A percentile compares a stretch with the other conserved stretches of the same genome.
phyloP scores from a whole-genome alignment of 345 rosid species.

The Moricandia arvensis region DNA sequence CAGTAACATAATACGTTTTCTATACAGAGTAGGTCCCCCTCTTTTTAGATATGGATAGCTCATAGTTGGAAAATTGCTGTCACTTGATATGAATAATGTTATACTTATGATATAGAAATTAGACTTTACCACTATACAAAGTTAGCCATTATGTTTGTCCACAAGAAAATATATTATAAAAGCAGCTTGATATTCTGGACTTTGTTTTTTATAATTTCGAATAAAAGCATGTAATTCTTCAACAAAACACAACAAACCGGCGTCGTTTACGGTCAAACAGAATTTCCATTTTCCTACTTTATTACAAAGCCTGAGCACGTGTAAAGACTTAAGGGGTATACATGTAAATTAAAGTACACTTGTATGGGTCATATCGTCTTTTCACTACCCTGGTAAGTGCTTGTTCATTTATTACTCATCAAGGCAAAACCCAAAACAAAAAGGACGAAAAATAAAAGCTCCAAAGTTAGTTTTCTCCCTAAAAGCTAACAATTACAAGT shows the following conservation, averaged over 20 bases:
- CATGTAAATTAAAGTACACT: slow-evolving; percentile 14
- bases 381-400: slow-evolving; percentile 15
- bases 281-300: slow-evolving; percentile 27
- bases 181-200: slow-evolving; percentile 27
- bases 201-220: neutral
- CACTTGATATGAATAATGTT: neutral
- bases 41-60: slow-evolving; percentile 21
- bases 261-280: slow-evolving; percentile 17
- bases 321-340: slow-evolving; percentile 38
- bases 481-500: neutral
- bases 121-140: neutral
- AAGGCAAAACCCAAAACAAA: neutral
- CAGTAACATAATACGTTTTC: slow-evolving; percentile 5
- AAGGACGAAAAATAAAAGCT: slow-evolving; percentile 9
- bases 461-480: slow-evolving; percentile 19
- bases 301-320: slow-evolving; percentile 45
- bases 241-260: neutral
- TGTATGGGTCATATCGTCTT: slow-evolving; percentile 27
- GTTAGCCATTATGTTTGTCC: neutral
- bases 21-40: neutral
- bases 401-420: slow-evolving; percentile 35
- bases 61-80: slow-evolving; percentile 26
- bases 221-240: neutral
- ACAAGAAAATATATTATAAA: neutral
- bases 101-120: neutral